These are phyloP conservation scores for Rhizopogon roseolus DNA, from an alignment of 768 basidiomycete species.

Conservation along the genomic window DNA sequence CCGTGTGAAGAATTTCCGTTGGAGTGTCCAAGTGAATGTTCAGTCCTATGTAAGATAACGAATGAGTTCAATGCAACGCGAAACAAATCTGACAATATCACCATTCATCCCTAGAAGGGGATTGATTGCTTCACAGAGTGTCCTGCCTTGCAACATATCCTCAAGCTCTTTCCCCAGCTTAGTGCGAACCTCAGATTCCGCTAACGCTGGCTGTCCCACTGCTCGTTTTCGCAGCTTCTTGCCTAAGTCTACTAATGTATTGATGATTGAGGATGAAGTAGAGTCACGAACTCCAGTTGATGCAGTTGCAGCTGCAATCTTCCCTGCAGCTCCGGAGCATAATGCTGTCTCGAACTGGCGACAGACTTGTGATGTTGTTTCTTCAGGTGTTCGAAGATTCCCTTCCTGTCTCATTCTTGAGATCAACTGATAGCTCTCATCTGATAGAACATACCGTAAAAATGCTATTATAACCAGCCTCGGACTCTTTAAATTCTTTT, in stretches of 20 bases:
- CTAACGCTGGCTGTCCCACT: not conserved
- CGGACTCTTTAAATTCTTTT: constrained; percentile 24
- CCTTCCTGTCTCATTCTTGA: not conserved
- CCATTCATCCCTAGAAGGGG: constrained; percentile 1
- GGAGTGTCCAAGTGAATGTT: constrained; percentile 28
- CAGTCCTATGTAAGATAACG: constrained; percentile 19
- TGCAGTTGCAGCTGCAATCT: not conserved
- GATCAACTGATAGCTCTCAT: not conserved
- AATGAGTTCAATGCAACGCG: not conserved
- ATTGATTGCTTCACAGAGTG: not conserved
- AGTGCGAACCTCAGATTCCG: not conserved
- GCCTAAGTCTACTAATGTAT: not conserved
- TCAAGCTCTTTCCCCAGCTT: not conserved
- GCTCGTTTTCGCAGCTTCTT: constrained; percentile 1
- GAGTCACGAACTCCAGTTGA: not conserved
- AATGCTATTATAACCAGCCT: constrained; percentile 30
- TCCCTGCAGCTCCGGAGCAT: not conserved
- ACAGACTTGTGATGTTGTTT: constrained; percentile 14
- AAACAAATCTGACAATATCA: constrained; percentile 6
- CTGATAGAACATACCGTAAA: constrained; percentile 20
- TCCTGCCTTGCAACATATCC: not conserved
- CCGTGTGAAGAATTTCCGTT: constrained; percentile 23
- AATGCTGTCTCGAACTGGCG: constrained; percentile 1
- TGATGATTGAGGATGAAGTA: not conserved
- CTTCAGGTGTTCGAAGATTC: not conserved